A percentile compares a stretch with the other conserved stretches of the same genome.
phyloP scores from a whole-genome alignment of 2,329 filamentous ascomycete species.

The Monosporascus sp. region DNA sequence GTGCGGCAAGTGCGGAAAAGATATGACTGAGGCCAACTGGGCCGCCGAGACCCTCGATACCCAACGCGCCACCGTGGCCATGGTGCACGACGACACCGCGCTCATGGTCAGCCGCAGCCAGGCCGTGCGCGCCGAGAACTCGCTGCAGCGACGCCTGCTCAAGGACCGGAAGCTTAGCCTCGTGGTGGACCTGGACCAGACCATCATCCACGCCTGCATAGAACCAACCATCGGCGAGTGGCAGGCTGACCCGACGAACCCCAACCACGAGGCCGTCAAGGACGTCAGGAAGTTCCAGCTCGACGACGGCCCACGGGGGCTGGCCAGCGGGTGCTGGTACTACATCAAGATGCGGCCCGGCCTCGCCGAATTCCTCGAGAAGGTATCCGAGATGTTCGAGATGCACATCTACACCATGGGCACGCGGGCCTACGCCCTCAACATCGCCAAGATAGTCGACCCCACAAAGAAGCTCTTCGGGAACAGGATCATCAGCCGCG shows the following conservation, averaged over 20 bases:
- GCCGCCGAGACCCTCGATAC: conserved; percentile 75
- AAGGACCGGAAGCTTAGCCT: conserved; percentile 80
- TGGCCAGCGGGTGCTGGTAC: conserved; percentile 76
- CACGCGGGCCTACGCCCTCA: conserved; percentile 89
- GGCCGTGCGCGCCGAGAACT: conserved; percentile 76
- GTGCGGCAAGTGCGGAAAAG: conserved; percentile 88
- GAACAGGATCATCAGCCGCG: conserved; percentile 90
- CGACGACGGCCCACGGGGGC: conserved; percentile 73
- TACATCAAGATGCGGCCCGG: conserved; percentile 97
- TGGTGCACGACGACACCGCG: conserved; percentile 86
- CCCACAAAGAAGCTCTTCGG: conserved; percentile 86
- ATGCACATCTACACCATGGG: conserved; percentile 99
- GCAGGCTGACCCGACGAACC: conserved; percentile 82
- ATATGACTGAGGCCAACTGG: conserved; percentile 90
- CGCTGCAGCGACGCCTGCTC: conserved; percentile 78
- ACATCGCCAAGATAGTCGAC: conserved; percentile 89
- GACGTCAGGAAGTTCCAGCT: conserved; percentile 87
- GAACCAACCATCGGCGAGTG: conserved; percentile 95
- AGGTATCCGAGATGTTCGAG: conserved; percentile 61
- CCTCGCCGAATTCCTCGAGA: conserved; percentile 70
- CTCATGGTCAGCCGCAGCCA: conserved; percentile 81
- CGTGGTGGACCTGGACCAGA: conserved; percentile 96
- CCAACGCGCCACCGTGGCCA: conserved; percentile 85
- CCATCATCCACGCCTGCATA: conserved; percentile 96
- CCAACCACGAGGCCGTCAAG: conserved; percentile 86